Conservation (phyloP, 1,284 basidiomycete species). For the Schizopora paradoxa region DNA sequence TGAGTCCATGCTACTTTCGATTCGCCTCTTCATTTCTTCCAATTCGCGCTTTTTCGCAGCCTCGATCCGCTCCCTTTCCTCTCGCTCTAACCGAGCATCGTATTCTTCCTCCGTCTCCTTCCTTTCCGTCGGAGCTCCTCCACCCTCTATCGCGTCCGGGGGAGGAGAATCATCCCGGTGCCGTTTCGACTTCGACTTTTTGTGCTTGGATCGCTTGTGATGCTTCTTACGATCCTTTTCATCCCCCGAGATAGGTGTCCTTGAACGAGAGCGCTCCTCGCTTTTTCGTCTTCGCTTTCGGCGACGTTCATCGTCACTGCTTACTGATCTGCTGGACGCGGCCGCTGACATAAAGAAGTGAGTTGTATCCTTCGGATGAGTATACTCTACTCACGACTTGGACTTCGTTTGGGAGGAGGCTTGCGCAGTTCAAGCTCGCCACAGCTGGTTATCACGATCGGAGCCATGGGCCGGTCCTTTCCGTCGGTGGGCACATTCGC, state of each 20-base stretch:
- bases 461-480: conserved; percentile 63
- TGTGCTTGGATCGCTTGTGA: conserved; percentile 29
- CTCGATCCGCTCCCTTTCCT: conserved; percentile 59
- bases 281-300: conserved; percentile 19
- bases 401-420: conserved; percentile 15
- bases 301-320: conserved; percentile 20
- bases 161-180: conserved; percentile 20
- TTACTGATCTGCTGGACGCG: conserved; percentile 16
- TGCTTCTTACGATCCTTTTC: conserved; percentile 24
- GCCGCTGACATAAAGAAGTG: neutral
- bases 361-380: neutral
- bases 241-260: conserved; percentile 12
- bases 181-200: conserved; percentile 27
- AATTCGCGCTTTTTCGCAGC: conserved; percentile 43
- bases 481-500: conserved; percentile 56
- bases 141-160: conserved; percentile 7
- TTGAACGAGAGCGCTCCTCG: conserved; percentile 12
- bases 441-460: conserved; percentile 73
- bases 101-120: conserved; percentile 59
- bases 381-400: neutral
- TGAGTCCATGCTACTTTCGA: conserved; percentile 30
- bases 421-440: conserved; percentile 78
- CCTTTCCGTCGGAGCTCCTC: conserved; percentile 18
- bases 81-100: conserved; percentile 63
- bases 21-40: conserved; percentile 40